Percentiles rank a stretch among this genome's conserved stretches.
Conservation (phyloP, 2,329 filamentous ascomycete species). For the Waltergamsia citrina region DNA sequence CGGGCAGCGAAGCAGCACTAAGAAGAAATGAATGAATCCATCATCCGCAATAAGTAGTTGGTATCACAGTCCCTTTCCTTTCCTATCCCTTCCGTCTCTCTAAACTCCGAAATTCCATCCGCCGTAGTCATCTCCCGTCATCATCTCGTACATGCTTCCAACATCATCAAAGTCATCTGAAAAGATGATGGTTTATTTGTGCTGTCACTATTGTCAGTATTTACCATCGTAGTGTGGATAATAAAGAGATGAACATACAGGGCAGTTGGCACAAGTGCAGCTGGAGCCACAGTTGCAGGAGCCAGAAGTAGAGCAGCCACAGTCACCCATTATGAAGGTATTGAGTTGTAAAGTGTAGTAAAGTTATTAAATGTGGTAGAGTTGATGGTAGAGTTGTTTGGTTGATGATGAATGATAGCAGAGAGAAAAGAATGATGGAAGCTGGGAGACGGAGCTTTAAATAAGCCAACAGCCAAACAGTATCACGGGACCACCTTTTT, state of each 20-base stretch:
- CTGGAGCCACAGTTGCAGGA: conserved; percentile 28
- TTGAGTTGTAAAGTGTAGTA: conserved; percentile 3
- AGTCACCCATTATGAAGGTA: conserved; percentile 28
- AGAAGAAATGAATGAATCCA: no score
- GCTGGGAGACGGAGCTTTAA: conserved; percentile 1
- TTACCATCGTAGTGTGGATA: no score
- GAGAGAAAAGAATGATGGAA: conserved; percentile 1
- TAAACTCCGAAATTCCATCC: no score
- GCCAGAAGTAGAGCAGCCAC: conserved; percentile 29
- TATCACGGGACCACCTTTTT: neutral
- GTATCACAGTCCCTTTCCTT: no score
- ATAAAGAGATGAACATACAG: no score
- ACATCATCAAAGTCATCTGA: no score
- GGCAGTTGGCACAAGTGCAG: conserved; percentile 33
- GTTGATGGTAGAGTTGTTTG: conserved; percentile 2
- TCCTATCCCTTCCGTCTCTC: no score
- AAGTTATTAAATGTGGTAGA: conserved; percentile 5
- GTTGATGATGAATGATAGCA: conserved; percentile 3
- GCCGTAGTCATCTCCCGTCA: no score
- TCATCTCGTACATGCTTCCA: no score
- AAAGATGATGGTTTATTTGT: conserved; percentile 3
- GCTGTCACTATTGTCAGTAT: no score
- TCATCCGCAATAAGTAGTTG: no score
- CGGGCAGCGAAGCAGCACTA: no score
- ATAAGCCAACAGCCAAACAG: neutral